Evolutionary conservation across 192 early-diverging fungal species (phyloP), one percentile per base, ranked within the genome.

Genomic region (Podila horticola): DNA sequence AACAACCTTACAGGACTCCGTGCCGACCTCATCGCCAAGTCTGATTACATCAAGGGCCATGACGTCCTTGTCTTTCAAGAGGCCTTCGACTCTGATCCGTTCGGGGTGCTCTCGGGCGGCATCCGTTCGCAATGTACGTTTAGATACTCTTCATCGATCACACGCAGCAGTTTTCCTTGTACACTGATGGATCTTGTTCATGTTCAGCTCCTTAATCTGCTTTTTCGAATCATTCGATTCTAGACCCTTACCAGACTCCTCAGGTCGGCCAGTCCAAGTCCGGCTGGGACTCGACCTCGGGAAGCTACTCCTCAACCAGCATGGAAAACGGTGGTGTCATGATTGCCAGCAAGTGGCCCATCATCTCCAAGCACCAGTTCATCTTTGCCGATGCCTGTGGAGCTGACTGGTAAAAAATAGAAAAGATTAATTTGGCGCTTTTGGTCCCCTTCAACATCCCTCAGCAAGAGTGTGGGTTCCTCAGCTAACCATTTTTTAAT

Each of bases 341-440:
- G 22, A 61, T 61, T 33, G 30, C 30, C 28, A 61, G 59, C 59
- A 61, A 61, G 59, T 61, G 59, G 59, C 59, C 59, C 15, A 61
- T 61, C 13, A 61, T 26, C 15, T 4, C 26, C 28, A 61, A 61
- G 29, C 59, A 61, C 30, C 59, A 61, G 29, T 61, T 30, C 29
- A 33, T 61, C 28, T 61, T 19, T 33, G 30, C 26, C 1, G 20
- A 61, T 19, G 59, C 13, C 31, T 61, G 59, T 61, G 59, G 59
- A 6, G 59, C 59, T 2, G 59, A 61, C 26, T 61, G 59, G 59
- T 61, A 36, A 34, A 34, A 34, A 31, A 60, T n/a, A 22, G n/a
- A 55, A 41, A 41, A 41, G 11, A 41, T 13, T 13, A 34, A 34
- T 6, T 5, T 34, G 33, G 15, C 12, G 1, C 15, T 45, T 45